Conservation (phyloP, 805 yeast genomes). For the Metschnikowia continentalis region DNA sequence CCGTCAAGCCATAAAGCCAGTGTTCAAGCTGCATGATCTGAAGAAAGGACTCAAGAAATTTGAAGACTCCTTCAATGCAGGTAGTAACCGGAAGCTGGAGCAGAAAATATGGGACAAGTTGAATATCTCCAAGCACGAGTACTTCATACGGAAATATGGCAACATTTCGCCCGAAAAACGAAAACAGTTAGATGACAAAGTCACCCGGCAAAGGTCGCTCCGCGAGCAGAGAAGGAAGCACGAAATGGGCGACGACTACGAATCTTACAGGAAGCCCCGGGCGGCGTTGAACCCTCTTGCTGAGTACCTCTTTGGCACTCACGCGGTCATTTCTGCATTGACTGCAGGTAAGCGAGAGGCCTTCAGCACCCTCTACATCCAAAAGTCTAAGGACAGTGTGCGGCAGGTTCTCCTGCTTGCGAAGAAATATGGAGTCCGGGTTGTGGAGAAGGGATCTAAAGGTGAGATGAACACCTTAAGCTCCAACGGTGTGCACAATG, state of each 20-base stretch:
- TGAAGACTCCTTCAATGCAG: constrained; percentile 43
- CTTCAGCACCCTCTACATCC: constrained; percentile 48
- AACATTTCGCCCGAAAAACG: constrained; percentile 55
- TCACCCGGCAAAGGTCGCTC: constrained; percentile 27
- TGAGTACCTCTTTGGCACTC: constrained; percentile 75
- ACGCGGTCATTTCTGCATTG: constrained; percentile 70
- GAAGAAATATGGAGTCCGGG: constrained; percentile 35
- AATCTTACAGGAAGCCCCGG: constrained; percentile 8
- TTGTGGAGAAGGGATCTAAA: constrained; percentile 35
- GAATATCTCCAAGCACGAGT: constrained; percentile 58
- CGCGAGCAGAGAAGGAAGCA: constrained; percentile 23
- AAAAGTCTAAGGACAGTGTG: constrained; percentile 34
- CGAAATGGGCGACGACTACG: constrained; percentile 17
- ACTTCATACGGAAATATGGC: constrained; percentile 59
- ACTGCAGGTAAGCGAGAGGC: constrained; percentile 49
- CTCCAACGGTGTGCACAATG: constrained; percentile 74
- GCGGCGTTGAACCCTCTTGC: constrained; percentile 40
- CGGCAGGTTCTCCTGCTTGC: constrained; percentile 47
- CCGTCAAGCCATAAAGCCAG: constrained; percentile 9
- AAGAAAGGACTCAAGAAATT: constrained; percentile 19
- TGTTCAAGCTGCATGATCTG: constrained; percentile 9
- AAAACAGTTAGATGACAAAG: constrained; percentile 26
- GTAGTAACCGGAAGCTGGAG: constrained; percentile 14
- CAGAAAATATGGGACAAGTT: constrained; percentile 65
- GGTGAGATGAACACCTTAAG: constrained; percentile 59